Base-by-base conservation (phyloP, 805 yeast species). In the Starmerella vaccinii region DNA sequence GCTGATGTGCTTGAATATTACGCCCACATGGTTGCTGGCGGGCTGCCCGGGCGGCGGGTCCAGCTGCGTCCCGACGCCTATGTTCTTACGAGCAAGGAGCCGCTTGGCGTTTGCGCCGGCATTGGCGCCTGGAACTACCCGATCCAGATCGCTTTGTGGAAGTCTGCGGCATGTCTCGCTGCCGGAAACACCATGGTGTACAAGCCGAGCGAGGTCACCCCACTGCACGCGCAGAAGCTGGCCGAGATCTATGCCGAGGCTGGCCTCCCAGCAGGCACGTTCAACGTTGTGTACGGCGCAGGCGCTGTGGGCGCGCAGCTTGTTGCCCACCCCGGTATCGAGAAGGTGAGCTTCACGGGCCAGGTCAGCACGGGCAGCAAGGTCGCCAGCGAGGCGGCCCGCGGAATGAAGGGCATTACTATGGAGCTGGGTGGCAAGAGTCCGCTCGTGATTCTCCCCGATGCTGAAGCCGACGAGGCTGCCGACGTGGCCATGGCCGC, bases 391-490 rank as follows among this genome's bases (percentile, higher is more conserved):
- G 72, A 76, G 55, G 90, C 92, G 54, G 81, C 82, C 49, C 51
- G 58, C 32, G 77, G 76, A 65, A 73, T 88, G 71, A 85, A 87
- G 73, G 84, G 82, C 65, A 84, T 88, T 53, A 87, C 95, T 35
- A 74, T 88, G 67, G 96, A 88, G 71, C 78, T 86, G 61, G 96
- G 96, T 64, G 96, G 96, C 65, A 88, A 88, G 71, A 85, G 95
- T 32, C 95, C 96, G 61, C 80, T 83, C 65, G 78, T 87, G 57
- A 79, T 88, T 41, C 85, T 83, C 63, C 80, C 81, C 60, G 96
- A 88, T 63, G 92, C 92, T 37, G 78, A 87, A 65, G 64, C 87
- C 52, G 79, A 80, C 45, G 72, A 73, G 61, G 85, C 95, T 47
- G 82, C 83, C 37, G 72, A 77, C 54, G 76, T 77, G 71, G 80